Evolutionary conservation across 495 filamentous ascomycete species (phyloP).

Genomic region (Articulospora tetracladia): DNA sequence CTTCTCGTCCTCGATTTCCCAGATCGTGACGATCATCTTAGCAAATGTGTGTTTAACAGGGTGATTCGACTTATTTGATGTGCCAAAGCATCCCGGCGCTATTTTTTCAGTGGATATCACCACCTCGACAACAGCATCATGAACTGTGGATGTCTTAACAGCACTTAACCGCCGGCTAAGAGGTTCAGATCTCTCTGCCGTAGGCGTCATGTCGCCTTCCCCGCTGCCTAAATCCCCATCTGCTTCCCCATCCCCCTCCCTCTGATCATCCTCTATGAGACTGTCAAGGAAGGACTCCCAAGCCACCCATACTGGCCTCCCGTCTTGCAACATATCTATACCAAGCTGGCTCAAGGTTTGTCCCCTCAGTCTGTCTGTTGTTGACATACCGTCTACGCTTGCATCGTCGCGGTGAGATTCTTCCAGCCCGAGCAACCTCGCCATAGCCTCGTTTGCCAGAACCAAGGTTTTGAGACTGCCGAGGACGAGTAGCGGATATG

Average conservation of each 20-base stretch:
- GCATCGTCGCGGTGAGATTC: constrained; percentile 24
- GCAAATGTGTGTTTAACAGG: constrained; percentile 28
- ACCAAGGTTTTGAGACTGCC: constrained; percentile 59
- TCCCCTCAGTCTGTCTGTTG: constrained; percentile 41
- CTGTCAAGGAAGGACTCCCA: constrained; percentile 54
- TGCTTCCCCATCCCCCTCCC: background rate
- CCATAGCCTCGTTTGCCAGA: constrained; percentile 70
- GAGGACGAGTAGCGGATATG: constrained; percentile 61
- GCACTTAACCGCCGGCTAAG: background rate
- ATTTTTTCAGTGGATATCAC: constrained; percentile 37
- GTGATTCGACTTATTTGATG: background rate
- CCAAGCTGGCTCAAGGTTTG: constrained; percentile 56
- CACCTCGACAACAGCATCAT: constrained; percentile 54
- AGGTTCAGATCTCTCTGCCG: constrained; percentile 10
- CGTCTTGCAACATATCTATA: constrained; percentile 58
- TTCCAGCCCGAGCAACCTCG: constrained; percentile 44
- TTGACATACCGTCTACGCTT: constrained; percentile 34
- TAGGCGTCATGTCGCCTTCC: constrained; percentile 15
- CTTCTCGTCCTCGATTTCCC: constrained; percentile 52
- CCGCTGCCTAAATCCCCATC: background rate
- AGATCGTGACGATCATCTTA: constrained; percentile 66
- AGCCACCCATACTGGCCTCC: constrained; percentile 45
- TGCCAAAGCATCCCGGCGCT: constrained; percentile 17
- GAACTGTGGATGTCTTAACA: constrained; percentile 25
- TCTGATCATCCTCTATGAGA: constrained; percentile 38